A percentile compares a stretch with the other conserved stretches of the same genome.
These are phyloP conservation scores for Fusarium verticillioides DNA, from an alignment of 2,329 filamentous ascomycete genomes.

Conservation along the genomic window DNA sequence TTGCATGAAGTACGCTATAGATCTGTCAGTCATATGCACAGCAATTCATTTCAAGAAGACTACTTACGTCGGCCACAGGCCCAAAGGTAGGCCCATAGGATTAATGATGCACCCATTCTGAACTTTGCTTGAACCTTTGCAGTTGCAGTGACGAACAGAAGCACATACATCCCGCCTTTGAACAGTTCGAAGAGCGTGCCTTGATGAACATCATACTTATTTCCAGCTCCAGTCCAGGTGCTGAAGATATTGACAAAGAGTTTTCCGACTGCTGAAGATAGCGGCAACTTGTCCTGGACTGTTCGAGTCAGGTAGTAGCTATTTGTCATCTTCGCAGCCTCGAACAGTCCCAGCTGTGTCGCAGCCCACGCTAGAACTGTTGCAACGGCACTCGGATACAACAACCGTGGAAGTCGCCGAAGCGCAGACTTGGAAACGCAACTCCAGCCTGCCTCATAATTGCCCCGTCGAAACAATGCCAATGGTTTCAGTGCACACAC, in stretches of 20 bases:
- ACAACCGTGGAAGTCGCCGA: neutral
- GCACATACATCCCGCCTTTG: neutral
- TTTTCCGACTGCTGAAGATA: neutral
- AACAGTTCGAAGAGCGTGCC: neutral
- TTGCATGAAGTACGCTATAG: neutral
- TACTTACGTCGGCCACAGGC: neutral
- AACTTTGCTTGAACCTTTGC: neutral
- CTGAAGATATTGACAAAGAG: neutral
- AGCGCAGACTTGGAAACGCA: neutral
- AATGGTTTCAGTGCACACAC: neutral
- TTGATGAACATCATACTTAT: neutral
- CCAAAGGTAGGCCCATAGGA: neutral
- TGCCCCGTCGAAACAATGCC: neutral
- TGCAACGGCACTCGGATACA: neutral
- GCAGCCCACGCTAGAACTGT: neutral
- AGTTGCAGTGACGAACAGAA: neutral
- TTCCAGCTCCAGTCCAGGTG: neutral
- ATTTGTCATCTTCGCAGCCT: neutral
- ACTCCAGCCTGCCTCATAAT: neutral
- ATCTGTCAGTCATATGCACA: neutral
- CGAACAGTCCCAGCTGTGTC: neutral
- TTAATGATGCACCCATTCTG: neutral
- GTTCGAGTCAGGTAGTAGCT: neutral
- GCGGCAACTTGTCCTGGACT: neutral
- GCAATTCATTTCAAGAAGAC: rapidly evolving